Evolutionary conservation across 345 rosid species (phyloP).

Genomic region (Citrus inodora): DNA sequence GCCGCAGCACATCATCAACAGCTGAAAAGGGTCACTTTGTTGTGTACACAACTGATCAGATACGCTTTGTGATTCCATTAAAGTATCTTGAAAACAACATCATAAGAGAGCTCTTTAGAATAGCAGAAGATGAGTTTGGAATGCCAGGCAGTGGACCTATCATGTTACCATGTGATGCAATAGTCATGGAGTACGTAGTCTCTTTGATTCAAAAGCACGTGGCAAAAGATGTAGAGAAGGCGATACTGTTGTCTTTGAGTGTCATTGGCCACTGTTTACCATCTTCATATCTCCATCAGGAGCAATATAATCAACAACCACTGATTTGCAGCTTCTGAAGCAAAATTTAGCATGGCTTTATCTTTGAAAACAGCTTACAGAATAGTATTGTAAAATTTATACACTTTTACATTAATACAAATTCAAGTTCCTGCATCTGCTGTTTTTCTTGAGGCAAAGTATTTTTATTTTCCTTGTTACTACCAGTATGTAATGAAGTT

Average conservation of each 20-base stretch:
- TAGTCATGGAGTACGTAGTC: conserved; percentile 24
- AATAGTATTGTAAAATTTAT: neutral
- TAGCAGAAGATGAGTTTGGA: conserved; percentile 40
- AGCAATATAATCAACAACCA: neutral
- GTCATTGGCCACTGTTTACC: neutral
- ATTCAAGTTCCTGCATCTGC: neutral
- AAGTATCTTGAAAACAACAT: conserved; percentile 18
- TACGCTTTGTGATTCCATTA: conserved; percentile 30
- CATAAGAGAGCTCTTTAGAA: conserved; percentile 17
- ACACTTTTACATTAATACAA: neutral
- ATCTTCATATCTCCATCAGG: conserved; percentile 1
- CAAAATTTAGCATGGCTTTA: neutral
- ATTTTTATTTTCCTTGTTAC: neutral
- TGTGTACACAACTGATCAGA: conserved; percentile 26
- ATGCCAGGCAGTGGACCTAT: conserved; percentile 23
- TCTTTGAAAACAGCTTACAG: neutral
- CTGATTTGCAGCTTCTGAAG: neutral
- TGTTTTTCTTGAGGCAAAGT: neutral
- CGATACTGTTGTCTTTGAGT: conserved; percentile 8
- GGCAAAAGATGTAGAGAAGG: conserved; percentile 18
- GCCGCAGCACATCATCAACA: neutral
- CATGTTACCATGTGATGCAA: conserved; percentile 31
- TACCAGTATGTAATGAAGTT: neutral
- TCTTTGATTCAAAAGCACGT: conserved; percentile 10
- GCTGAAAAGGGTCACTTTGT: conserved; percentile 33